Conservation (phyloP, 2,329 filamentous ascomycete genomes). For the Neoascochyta sp. region DNA sequence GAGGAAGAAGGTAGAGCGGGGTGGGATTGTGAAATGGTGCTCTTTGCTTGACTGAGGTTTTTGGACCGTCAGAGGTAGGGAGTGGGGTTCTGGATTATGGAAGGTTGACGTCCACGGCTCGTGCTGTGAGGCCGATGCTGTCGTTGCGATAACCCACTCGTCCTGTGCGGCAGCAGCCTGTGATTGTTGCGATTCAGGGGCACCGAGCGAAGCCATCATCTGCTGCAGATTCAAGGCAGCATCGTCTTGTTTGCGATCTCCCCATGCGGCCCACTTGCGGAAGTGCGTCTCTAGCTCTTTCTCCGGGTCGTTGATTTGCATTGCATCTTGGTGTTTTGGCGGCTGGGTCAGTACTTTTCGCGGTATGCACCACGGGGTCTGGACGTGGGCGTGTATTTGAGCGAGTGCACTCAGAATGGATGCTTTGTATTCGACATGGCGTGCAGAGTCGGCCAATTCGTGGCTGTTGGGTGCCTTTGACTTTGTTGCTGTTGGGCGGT, state of each 20-base stretch:
- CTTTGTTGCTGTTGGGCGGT: conserved; percentile 51
- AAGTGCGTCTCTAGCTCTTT: conserved; percentile 28
- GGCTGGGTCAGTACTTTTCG: conserved; percentile 21
- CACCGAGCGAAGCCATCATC: conserved; percentile 36
- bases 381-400: conserved; percentile 26
- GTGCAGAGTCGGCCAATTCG: conserved; percentile 20
- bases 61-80: conserved; percentile 24
- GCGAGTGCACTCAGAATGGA: conserved; percentile 41
- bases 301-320: conserved; percentile 22
- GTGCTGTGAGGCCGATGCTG: conserved; percentile 6
- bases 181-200: conserved; percentile 18
- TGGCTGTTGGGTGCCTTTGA: conserved; percentile 42
- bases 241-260: conserved; percentile 21
- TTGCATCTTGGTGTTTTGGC: conserved; percentile 11
- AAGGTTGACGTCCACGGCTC: conserved; percentile 28
- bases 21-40: conserved; percentile 47
- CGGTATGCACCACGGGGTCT: conserved; percentile 23
- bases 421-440: conserved; percentile 37
- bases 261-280: conserved; percentile 25
- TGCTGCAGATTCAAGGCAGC: conserved; percentile 28
- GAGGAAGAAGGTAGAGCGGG: conserved; percentile 48
- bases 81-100: conserved; percentile 24
- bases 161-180: too few relatives aligned
- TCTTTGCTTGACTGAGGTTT: conserved; percentile 5
- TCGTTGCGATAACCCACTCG: too few relatives aligned